A percentile compares a stretch with the other conserved stretches of the same genome.
Evolutionary conservation across 306 rosid genomes (phyloP).

Genomic region (Quercus engelmannii): DNA sequence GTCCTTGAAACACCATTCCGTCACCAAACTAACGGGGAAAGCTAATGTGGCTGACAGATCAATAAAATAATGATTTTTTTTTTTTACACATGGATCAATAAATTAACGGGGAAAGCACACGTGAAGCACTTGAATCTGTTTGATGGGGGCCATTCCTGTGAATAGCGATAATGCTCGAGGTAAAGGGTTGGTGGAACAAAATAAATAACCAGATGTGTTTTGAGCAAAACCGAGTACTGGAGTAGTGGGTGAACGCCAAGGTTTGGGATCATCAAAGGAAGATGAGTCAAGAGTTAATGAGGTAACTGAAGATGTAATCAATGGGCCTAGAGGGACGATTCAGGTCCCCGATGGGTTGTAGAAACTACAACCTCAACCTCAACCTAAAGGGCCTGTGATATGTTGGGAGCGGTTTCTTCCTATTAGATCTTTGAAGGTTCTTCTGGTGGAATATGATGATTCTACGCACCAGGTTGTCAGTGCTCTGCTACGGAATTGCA

Average conservation of each 20-base stretch:
- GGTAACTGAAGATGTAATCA: conserved; percentile 28
- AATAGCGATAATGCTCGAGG: conserved; percentile 23
- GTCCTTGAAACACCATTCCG: too few species aligned
- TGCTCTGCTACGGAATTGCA: conserved; percentile 59
- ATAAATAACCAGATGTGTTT: conserved; percentile 29
- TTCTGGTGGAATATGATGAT: conserved; percentile 64
- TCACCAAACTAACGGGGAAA: too few species aligned
- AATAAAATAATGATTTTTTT: too few species aligned
- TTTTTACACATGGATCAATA: too few species aligned
- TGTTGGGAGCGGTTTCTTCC: conserved; percentile 64
- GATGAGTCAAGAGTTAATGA: conserved; percentile 28
- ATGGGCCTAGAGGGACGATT: conserved; percentile 30
- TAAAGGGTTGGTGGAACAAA: conserved; percentile 24
- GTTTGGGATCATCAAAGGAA: conserved; percentile 42
- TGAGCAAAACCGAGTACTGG: conserved; percentile 24
- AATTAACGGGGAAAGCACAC: too few species aligned
- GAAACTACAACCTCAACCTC: conserved; percentile 37
- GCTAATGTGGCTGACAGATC: too few species aligned
- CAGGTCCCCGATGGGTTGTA: conserved; percentile 42
- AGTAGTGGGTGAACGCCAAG: conserved; percentile 36
- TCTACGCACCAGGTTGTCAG: conserved; percentile 58
- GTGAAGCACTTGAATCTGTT: conserved; percentile 39
- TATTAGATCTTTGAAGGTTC: conserved; percentile 50
- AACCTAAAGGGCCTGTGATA: conserved; percentile 30
- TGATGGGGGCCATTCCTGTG: conserved; percentile 32